Conservation (phyloP, 495 filamentous ascomycete species). For the Copromyces sp. region DNA sequence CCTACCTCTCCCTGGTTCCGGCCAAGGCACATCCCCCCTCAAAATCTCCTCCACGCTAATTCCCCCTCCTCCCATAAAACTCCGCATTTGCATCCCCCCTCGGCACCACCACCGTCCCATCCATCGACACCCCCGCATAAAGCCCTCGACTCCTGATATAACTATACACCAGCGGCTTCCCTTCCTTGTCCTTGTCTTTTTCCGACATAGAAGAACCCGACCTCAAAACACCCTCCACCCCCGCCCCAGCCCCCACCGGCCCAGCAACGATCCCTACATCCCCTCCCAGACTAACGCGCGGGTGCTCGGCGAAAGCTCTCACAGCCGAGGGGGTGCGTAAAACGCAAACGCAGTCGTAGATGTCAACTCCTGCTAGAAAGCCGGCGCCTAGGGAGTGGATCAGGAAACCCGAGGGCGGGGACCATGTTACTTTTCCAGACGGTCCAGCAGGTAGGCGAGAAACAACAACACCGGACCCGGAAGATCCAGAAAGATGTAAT, state of each 20-base stretch:
- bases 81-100: slow-evolving; percentile 66
- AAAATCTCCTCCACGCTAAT: slow-evolving; percentile 53
- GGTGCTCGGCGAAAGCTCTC: slow-evolving; percentile 54
- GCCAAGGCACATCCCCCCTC: slow-evolving; percentile 42
- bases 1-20: neutral
- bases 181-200: slow-evolving; percentile 2
- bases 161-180: slow-evolving; percentile 51
- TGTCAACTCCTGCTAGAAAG: slow-evolving; percentile 69
- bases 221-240: slow-evolving; percentile 22
- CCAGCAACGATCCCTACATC: slow-evolving; percentile 66
- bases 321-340: slow-evolving; percentile 64
- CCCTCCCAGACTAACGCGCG: slow-evolving; percentile 63
- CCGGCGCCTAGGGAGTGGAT: slow-evolving; percentile 67
- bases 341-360: slow-evolving; percentile 77
- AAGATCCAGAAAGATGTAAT: slow-evolving; percentile 69
- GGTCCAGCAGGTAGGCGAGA: slow-evolving; percentile 41
- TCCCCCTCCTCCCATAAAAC: slow-evolving; percentile 52
- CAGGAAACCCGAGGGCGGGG: slow-evolving; percentile 67
- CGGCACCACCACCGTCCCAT: slow-evolving; percentile 67
- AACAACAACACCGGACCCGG: slow-evolving; percentile 63
- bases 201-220: neutral
- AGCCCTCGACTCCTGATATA: slow-evolving; percentile 72
- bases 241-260: slow-evolving; percentile 59
- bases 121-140: slow-evolving; percentile 64
- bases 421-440: slow-evolving; percentile 38